Evolutionary conservation across 176 grass and related monocot species (phyloP).

Genomic region (Saccharum spontaneum): DNA sequence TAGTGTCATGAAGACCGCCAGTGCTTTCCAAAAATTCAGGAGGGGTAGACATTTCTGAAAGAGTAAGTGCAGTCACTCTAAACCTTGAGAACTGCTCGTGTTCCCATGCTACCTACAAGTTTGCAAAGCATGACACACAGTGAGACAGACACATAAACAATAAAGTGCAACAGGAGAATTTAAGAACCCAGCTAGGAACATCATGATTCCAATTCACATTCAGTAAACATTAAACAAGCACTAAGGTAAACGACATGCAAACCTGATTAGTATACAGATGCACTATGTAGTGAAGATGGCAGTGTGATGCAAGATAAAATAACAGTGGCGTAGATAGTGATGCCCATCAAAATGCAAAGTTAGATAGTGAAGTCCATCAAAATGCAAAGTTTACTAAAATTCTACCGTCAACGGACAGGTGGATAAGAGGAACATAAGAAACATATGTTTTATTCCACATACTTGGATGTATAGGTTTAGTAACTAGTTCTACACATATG

Average conservation of each 20-base stretch:
- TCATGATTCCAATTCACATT: constrained; percentile 3
- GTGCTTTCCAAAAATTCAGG: constrained; percentile 90
- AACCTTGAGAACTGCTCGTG: constrained; percentile 99
- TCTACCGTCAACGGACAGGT: neutral
- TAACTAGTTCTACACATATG: neutral
- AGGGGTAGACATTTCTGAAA: constrained; percentile 77
- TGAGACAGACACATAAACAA: neutral
- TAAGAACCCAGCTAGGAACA: constrained; percentile 15
- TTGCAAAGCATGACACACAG: constrained; percentile 12
- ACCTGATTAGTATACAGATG: neutral
- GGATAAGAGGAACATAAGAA: neutral
- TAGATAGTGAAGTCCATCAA: neutral
- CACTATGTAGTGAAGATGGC: neutral
- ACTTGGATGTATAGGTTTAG: no score
- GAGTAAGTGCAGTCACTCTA: constrained; percentile 91
- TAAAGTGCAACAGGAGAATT: neutral
- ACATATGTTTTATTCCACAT: neutral
- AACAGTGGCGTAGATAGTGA: neutral
- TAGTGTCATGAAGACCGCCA: constrained; percentile 77
- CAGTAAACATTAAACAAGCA: constrained; percentile 28
- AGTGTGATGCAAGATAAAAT: neutral
- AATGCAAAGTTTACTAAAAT: neutral
- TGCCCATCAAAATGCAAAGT: neutral
- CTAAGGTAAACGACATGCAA: neutral
- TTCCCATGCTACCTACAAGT: constrained; percentile 94